Evolutionary conservation across 2,329 filamentous ascomycete species (phyloP).

Genomic region (Paecilomyces formosus): DNA sequence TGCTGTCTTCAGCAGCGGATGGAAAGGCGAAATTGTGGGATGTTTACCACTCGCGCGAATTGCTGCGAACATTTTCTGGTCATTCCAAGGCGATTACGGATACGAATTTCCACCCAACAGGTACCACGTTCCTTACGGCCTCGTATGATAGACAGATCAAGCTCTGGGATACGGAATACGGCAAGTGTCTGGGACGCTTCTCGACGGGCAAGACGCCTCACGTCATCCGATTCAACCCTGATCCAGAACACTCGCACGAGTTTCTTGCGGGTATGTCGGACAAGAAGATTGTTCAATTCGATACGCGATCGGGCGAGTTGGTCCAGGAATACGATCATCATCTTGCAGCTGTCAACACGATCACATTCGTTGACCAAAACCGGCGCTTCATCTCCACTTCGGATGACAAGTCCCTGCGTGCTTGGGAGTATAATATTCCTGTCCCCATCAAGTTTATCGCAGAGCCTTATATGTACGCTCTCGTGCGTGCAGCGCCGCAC

Average conservation of each 20-base stretch:
- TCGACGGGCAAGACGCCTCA: conserved; percentile 93
- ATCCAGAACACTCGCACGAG: conserved; percentile 67
- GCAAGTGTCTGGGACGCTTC: conserved; percentile 79
- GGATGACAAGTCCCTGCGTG: conserved; percentile 90
- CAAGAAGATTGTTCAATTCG: conserved; percentile 98
- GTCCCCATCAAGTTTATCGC: conserved; percentile 98
- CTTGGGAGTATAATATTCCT: conserved; percentile 98
- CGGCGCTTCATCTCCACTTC: conserved; percentile 96
- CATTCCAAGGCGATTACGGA: conserved; percentile 88
- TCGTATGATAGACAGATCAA: conserved; percentile 96
- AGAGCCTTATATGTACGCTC: conserved; percentile 95
- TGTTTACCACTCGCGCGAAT: conserved; percentile 79
- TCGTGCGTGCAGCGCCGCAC: conserved; percentile 78
- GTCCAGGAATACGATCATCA: conserved; percentile 99
- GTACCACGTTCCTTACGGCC: conserved; percentile 79
- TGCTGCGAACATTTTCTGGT: conserved; percentile 84
- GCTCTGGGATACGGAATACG: conserved; percentile 96
- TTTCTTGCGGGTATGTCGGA: conserved; percentile 96
- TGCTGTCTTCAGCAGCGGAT: conserved; percentile 86
- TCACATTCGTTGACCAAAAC: conserved; percentile 91
- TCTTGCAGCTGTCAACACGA: conserved; percentile 93
- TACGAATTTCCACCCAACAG: conserved; percentile 74
- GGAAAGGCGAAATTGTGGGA: conserved; percentile 91
- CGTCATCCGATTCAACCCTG: conserved; percentile 87
- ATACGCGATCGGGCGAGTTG: conserved; percentile 71